These are phyloP conservation scores for Candida sanyaensis DNA, from an alignment of 1,139 yeast species.

Conservation along the genomic window DNA sequence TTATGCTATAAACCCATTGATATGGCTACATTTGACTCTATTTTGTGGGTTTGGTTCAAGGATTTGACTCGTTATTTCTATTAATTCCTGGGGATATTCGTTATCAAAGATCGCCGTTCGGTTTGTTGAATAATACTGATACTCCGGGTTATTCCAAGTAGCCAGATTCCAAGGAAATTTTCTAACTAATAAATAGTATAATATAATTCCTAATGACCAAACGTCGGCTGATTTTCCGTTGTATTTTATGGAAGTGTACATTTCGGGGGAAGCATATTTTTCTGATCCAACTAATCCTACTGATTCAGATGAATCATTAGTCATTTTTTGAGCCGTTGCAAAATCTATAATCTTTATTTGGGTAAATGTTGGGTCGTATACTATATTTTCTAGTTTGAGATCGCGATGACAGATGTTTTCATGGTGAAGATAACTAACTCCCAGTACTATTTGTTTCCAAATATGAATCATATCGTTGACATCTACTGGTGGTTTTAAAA, in stretches of 20 bases:
- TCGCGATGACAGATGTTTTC: constrained; percentile 41
- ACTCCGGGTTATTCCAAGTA: constrained; percentile 20
- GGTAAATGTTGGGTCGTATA: constrained; percentile 25
- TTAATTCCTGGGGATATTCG: constrained; percentile 11
- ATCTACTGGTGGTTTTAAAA: constrained; percentile 13
- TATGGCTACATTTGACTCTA: constrained; percentile 13
- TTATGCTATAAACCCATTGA: neutral
- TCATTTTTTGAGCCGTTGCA: constrained; percentile 26
- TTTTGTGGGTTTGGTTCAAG: constrained; percentile 18
- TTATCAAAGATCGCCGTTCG: constrained; percentile 9
- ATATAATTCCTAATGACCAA: constrained; percentile 52
- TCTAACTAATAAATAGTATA: constrained; percentile 30
- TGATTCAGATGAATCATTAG: constrained; percentile 17
- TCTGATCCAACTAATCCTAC: constrained; percentile 55
- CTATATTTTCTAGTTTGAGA: constrained; percentile 41
- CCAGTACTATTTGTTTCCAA: constrained; percentile 36
- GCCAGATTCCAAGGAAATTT: constrained; percentile 43
- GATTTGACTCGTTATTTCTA: constrained; percentile 17
- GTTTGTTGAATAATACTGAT: constrained; percentile 11
- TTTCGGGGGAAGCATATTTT: constrained; percentile 51
- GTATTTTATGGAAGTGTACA: constrained; percentile 34
- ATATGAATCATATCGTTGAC: constrained; percentile 27
- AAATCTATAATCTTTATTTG: constrained; percentile 42
- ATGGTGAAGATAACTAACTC: constrained; percentile 34
- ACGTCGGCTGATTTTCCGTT: constrained; percentile 44